These are phyloP conservation scores for Anethum foeniculum DNA, from an alignment of 140 eudicot genomes.

Conservation along the genomic window DNA sequence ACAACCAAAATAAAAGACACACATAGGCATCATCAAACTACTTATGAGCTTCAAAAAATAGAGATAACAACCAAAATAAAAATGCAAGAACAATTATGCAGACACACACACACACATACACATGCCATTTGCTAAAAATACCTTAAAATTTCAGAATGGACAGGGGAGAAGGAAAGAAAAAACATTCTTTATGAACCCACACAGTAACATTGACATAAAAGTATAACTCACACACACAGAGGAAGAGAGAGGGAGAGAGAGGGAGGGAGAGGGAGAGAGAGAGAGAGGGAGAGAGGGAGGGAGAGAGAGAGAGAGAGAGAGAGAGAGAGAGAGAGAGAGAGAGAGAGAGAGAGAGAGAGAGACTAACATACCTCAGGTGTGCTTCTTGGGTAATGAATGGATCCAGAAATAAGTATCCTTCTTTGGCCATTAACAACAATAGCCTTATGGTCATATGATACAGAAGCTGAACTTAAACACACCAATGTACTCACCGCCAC, in stretches of 20 bases:
- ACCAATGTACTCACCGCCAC: constrained; percentile 44
- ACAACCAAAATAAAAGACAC: too few species aligned
- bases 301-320: background rate
- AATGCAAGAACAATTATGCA: background rate
- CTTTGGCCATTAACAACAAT: constrained; percentile 74
- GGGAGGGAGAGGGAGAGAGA: too few species aligned
- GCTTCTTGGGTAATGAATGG: constrained; percentile 96
- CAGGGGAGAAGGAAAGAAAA: background rate
- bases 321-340: background rate
- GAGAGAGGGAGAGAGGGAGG: background rate
- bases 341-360: constrained; percentile 1
- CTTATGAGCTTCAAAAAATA: background rate
- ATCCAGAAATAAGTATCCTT: constrained; percentile 88
- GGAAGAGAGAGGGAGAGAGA: background rate
- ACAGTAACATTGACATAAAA: constrained; percentile 16
- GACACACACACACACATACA: background rate
- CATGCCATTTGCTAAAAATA: background rate
- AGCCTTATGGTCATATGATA: constrained; percentile 81
- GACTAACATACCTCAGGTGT: constrained; percentile 73
- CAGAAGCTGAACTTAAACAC: constrained; percentile 45
- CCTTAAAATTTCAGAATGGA: constrained; percentile 10
- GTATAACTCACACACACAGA: background rate
- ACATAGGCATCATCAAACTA: background rate
- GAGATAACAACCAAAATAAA: background rate
- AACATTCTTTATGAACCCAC: background rate